Conservation (phyloP, 1,139 yeast species). For the Pichia sp. region DNA sequence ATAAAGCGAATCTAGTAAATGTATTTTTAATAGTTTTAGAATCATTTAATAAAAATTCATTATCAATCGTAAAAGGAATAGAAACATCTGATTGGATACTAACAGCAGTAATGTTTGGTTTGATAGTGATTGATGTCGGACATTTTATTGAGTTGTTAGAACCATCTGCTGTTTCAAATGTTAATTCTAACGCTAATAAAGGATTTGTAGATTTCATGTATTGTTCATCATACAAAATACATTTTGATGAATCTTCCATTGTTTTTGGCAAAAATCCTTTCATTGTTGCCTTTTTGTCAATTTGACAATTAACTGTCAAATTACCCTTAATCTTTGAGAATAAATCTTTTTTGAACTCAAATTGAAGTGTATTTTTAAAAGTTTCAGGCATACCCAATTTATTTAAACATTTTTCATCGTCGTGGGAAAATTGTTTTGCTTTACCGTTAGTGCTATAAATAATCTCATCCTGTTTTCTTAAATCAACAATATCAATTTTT, state of each 20-base stretch:
- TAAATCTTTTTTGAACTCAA: conserved; percentile 11
- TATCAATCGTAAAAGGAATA: conserved; percentile 22
- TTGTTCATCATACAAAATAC: background rate
- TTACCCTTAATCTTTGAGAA: conserved; percentile 15
- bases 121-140: conserved; percentile 14
- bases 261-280: conserved; percentile 15
- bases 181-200: background rate
- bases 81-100: conserved; percentile 15
- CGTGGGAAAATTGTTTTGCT: background rate
- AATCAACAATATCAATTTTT: conserved; percentile 17
- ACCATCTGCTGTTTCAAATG: conserved; percentile 1
- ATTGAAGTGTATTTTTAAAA: background rate
- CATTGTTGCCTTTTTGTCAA: conserved; percentile 10
- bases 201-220: conserved; percentile 1
- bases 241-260: background rate
- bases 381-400: background rate
- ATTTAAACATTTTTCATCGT: background rate
- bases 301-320: conserved; percentile 2
- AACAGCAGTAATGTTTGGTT: conserved; percentile 13
- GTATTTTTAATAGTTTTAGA: background rate
- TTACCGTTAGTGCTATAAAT: conserved; percentile 13
- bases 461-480: conserved; percentile 14
- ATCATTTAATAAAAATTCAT: conserved; percentile 12
- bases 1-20: conserved; percentile 6
- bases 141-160: conserved; percentile 1